Base-by-base conservation (phyloP, 2,329 filamentous ascomycete species). In the Thielaviopsis populi region DNA sequence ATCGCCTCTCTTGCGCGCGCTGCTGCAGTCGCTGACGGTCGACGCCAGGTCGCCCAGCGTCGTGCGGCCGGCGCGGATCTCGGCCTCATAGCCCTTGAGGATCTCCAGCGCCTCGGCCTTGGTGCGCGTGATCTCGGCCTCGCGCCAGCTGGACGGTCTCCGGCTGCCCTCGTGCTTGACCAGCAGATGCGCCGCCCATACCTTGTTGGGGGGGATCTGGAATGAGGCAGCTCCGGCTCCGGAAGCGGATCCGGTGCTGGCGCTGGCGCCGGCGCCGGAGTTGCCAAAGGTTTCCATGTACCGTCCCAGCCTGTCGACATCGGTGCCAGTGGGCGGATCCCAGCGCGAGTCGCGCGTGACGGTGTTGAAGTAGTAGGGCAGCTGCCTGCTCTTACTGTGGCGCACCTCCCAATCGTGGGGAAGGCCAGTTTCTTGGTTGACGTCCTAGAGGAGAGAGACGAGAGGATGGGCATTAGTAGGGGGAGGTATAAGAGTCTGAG, bases 281-380 rank as follows among this genome's bases (percentile, higher is more conserved):
- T 85, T 90, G 78, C 96, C 91, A 74, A 96, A 83, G 69, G 82
- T 80, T 43, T 88, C 90, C 91, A 99, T 97, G 79, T 95, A 96
- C 67, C 83, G 75, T 80, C 96, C 97, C 68, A 99, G 83, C 76
- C 88, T 90, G 70, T 96, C 91, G 65, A 88, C 88, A 76, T 99
- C 89, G 69, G 91, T 94, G 68, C 86, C 89, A 54, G 83, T 74
- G 8, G 94, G 94, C 2, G 94, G 92, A 73, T 97, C 94, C 94
- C 94, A 99, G 76, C 89, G 84, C 68, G 94, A 97, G 73, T 90
- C 85, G 74, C 91, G 92, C 68, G 90, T 89, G 69, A 77, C 78
- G 56, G 87, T 79, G 76, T 96, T 95, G 86, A 96, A 97, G 80
- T 97, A 99, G 80, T 99, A 99, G 43, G 94, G 94, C 42, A 97